Conservation (phyloP, 305 asterid species). For the Fraxinus paxiana region DNA sequence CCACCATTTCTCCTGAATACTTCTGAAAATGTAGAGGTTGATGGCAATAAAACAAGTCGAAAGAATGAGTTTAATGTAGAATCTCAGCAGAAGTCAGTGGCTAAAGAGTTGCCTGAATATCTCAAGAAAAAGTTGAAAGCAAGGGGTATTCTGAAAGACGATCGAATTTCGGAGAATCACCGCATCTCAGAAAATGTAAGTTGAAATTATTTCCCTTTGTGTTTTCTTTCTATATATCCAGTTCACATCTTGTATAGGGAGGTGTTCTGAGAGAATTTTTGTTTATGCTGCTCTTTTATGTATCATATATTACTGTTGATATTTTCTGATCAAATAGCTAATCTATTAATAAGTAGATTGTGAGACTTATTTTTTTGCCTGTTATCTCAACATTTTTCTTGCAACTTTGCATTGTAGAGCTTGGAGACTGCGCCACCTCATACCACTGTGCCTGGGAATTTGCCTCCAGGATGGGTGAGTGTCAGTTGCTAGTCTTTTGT, state of each 20-base stretch:
- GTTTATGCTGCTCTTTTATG: constrained; percentile 6
- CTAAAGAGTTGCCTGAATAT: constrained; percentile 72
- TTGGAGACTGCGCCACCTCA: constrained; percentile 44
- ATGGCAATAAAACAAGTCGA: constrained; percentile 35
- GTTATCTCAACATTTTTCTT: constrained; percentile 10
- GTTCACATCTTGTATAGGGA: background rate
- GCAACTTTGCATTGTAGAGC: constrained; percentile 42
- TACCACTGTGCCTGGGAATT: constrained; percentile 35
- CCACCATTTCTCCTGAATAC: constrained; percentile 21
- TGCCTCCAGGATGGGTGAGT: constrained; percentile 92
- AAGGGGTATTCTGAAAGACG: constrained; percentile 79
- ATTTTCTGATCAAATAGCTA: background rate
- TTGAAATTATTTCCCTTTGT: constrained; percentile 12
- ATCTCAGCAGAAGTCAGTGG: constrained; percentile 37
- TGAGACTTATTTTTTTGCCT: background rate
- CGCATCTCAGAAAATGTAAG: constrained; percentile 44
- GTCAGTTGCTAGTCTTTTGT: constrained; percentile 18
- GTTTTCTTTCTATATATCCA: background rate
- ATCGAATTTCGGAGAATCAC: constrained; percentile 29
- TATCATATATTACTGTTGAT: background rate
- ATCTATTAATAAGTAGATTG: background rate
- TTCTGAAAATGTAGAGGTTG: constrained; percentile 34
- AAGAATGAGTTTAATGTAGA: constrained; percentile 38
- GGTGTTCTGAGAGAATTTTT: constrained; percentile 3
- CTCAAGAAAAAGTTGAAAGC: constrained; percentile 85